These are phyloP conservation scores for Beverwykella pulmonaria DNA, from an alignment of 495 filamentous ascomycete species.

Conservation along the genomic window DNA sequence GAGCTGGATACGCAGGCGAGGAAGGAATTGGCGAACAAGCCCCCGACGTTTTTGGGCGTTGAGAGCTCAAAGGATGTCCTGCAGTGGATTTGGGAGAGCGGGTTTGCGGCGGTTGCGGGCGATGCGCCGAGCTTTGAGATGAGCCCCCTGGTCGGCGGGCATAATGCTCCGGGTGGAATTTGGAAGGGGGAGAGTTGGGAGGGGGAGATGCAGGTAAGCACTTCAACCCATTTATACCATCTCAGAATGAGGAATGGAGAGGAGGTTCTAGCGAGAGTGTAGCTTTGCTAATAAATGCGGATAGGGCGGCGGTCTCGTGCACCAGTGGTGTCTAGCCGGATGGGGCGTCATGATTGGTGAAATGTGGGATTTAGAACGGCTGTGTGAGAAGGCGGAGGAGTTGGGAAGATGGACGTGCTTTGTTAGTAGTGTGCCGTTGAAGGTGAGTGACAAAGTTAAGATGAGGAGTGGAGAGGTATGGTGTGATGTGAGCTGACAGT, in stretches of 20 bases:
- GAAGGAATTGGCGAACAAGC: conserved; percentile 40
- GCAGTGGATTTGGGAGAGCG: conserved; percentile 45
- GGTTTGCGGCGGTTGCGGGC: conserved; percentile 25
- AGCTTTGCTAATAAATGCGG: neutral
- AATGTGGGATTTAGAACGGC: conserved; percentile 36
- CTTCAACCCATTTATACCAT: neutral
- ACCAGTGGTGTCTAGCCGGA: conserved; percentile 31
- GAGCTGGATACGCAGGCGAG: conserved; percentile 43
- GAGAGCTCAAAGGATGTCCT: conserved; percentile 52
- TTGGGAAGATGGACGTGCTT: conserved; percentile 32
- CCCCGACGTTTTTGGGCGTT: conserved; percentile 53
- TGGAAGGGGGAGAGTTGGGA: conserved; percentile 35
- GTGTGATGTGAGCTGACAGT: no score
- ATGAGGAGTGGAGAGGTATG: no score
- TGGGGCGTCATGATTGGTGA: conserved; percentile 40
- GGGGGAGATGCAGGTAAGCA: conserved; percentile 30
- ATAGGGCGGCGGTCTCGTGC: conserved; percentile 21
- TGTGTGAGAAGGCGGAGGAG: conserved; percentile 13
- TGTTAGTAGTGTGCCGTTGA: conserved; percentile 31
- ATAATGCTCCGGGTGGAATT: conserved; percentile 24
- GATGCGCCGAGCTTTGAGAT: conserved; percentile 36
- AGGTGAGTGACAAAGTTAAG: conserved; percentile 16
- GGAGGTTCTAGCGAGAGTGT: no score
- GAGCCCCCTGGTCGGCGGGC: conserved; percentile 25
- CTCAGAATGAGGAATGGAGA: neutral